phyloP scores from a whole-genome alignment of 2,329 filamentous ascomycete genomes.

The Paecilomyces formosus region DNA sequence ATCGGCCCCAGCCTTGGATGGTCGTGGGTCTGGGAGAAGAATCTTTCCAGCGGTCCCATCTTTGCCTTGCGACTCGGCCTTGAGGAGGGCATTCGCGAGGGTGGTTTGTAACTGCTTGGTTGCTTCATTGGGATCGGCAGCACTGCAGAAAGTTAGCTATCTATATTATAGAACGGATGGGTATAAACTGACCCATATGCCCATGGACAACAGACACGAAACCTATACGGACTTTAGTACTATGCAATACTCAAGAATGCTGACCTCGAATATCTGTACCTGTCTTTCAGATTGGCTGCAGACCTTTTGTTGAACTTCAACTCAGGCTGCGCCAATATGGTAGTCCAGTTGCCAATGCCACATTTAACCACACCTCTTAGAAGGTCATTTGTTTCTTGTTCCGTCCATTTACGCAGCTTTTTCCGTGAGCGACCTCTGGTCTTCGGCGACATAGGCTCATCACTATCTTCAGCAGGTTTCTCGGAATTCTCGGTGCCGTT shows the following conservation, averaged over 20 bases:
- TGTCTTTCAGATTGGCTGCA: slow-evolving; percentile 58
- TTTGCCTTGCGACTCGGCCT: slow-evolving; percentile 20
- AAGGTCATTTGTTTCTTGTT: slow-evolving; percentile 53
- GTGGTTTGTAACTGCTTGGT: slow-evolving; percentile 28
- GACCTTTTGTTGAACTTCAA: slow-evolving; percentile 52
- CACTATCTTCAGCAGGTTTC: slow-evolving; percentile 6
- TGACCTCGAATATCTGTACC: slow-evolving; percentile 27
- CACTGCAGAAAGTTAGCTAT: slow-evolving; percentile 9
- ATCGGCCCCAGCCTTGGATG: slow-evolving; percentile 10
- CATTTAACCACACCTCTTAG: slow-evolving; percentile 53
- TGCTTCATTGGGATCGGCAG: slow-evolving; percentile 29
- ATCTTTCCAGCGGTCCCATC: slow-evolving; percentile 16
- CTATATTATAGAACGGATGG: not conserved
- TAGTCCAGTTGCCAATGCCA: slow-evolving; percentile 59
- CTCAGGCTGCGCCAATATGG: slow-evolving; percentile 50
- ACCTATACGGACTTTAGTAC: slow-evolving; percentile 24
- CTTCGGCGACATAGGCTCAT: slow-evolving; percentile 23
- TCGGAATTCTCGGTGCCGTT: not conserved
- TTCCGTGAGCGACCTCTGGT: slow-evolving; percentile 38
- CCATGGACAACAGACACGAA: slow-evolving; percentile 49
- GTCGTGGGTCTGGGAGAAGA: slow-evolving; percentile 17
- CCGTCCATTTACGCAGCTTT: slow-evolving; percentile 48
- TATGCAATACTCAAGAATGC: slow-evolving; percentile 13
- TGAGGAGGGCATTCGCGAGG: slow-evolving; percentile 24
- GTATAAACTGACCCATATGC: slow-evolving; percentile 27